Conservation (phyloP, 1,284 basidiomycete species). For the Ustanciosporium gigantosporum region DNA sequence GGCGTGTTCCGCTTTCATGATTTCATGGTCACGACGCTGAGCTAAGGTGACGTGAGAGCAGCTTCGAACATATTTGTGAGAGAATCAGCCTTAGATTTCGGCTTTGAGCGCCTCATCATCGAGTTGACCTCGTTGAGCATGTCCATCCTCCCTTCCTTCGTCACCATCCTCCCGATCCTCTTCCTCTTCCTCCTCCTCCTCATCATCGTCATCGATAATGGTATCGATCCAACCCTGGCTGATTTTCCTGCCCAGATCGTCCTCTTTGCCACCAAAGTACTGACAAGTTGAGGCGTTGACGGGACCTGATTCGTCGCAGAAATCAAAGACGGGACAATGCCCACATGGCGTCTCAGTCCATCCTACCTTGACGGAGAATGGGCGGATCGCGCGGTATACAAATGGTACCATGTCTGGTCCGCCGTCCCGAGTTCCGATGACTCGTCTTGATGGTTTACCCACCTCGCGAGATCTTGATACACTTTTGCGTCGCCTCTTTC, state of each 20-base stretch:
- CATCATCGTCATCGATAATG: slow-evolving; percentile 21
- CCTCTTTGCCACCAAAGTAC: slow-evolving; percentile 42
- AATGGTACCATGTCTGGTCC: slow-evolving; percentile 24
- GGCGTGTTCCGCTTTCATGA: too few relatives aligned
- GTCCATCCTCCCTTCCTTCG: too few relatives aligned
- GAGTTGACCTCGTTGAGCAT: too few relatives aligned
- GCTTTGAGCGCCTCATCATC: too few relatives aligned
- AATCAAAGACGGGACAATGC: slow-evolving; percentile 54
- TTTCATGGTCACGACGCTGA: too few relatives aligned
- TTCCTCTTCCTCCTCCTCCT: neutral
- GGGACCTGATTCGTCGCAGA: slow-evolving; percentile 49
- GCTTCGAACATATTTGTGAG: too few relatives aligned
- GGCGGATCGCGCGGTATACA: slow-evolving; percentile 49
- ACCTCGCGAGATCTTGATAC: too few relatives aligned
- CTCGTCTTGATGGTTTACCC: too few relatives aligned
- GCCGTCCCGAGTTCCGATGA: slow-evolving; percentile 3
- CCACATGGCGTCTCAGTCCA: slow-evolving; percentile 53
- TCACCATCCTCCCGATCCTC: too few relatives aligned
- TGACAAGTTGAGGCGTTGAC: slow-evolving; percentile 50
- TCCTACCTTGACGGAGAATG: slow-evolving; percentile 31
- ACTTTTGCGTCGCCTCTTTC: slow-evolving; percentile 19
- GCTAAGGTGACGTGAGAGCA: too few relatives aligned
- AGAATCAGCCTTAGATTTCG: too few relatives aligned
- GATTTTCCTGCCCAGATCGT: slow-evolving; percentile 33
- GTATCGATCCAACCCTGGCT: slow-evolving; percentile 37